Evolutionary conservation across 225 moss, liverwort and hornwort genomes (phyloP), one percentile per base, ranked within the genome.

Genomic region (Sphagnum tenellum): DNA sequence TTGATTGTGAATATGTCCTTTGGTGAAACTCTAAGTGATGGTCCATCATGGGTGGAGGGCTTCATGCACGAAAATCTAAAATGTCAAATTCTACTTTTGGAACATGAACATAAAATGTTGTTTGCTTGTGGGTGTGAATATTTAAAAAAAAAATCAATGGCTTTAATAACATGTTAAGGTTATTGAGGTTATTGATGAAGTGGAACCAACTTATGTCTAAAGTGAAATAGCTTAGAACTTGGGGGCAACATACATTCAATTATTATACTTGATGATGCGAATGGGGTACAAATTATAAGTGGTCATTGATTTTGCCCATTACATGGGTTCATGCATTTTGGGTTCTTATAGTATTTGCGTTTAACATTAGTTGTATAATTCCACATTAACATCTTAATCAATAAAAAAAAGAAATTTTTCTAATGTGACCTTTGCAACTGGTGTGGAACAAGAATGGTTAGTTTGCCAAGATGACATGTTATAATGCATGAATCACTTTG

Each of bases 261-360:
- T 64, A 3, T 48, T 8, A 2, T 5, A 12, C 50, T 60, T 79
- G 59, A 73, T 46, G 8, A 8, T 55, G 49, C 45, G 7, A 44
- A 58, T 63, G 50, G 58, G 58, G 56, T 11, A 44, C 14, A 29
- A 48, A 29, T 14, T 75, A 76, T 82, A 99, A 93, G 64, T 88
- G 87, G 88, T 90, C 93, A 9, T 69, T 99, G 12, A 77, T 99
- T 52, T 45, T 98, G 69, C 98, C 98, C 44, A 73, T 86, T 53
- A 81, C 72, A 60, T 99, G 98, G 98, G 86, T 88, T 63, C 87
- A 88, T 55, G 89, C 89, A 9, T 99, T 99, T 64, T 99, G 93
- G 98, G 82, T 91, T 55, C 98, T 90, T 56, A 71, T 93, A 77
- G 82, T 99, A 54, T 93, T 93, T 73, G 98, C 90, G 0, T 29